Evolutionary conservation across 2,329 filamentous ascomycete species (phyloP).

Genomic region (Fusarium sp.): DNA sequence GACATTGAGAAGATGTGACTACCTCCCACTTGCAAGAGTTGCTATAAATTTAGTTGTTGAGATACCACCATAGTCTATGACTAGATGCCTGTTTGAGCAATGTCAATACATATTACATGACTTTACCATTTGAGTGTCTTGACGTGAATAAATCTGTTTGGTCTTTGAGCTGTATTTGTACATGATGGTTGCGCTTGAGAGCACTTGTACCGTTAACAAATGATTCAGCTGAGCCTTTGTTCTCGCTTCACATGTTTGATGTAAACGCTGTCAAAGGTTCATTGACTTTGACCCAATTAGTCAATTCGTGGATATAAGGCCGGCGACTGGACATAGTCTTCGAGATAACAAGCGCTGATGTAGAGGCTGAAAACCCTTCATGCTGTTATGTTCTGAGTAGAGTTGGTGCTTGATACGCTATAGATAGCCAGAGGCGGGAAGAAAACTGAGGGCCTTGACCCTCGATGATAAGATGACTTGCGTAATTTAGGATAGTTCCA

Average conservation of each 20-base stretch:
- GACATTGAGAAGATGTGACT: slow-evolving; percentile 34
- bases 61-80: slow-evolving; percentile 26
- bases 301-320: not conserved
- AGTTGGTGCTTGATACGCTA: not conserved
- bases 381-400: not conserved
- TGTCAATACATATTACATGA: not conserved
- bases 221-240: not conserved
- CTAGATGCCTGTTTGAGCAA: not conserved
- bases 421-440: not conserved
- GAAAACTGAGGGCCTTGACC: not conserved
- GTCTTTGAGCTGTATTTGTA: not conserved
- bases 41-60: slow-evolving; percentile 24
- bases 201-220: rapidly evolving
- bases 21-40: slow-evolving; percentile 5
- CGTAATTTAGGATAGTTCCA: rapidly evolving
- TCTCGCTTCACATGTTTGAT: rapidly evolving
- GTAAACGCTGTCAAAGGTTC: not conserved
- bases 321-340: no score
- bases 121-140: not conserved
- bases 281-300: not conserved
- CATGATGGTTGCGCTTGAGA: not conserved
- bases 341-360: not conserved
- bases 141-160: not conserved
- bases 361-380: not conserved
- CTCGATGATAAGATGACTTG: not conserved